Evolutionary conservation across 805 yeast genomes (phyloP).

Genomic region (Myxozyma neotropica): DNA sequence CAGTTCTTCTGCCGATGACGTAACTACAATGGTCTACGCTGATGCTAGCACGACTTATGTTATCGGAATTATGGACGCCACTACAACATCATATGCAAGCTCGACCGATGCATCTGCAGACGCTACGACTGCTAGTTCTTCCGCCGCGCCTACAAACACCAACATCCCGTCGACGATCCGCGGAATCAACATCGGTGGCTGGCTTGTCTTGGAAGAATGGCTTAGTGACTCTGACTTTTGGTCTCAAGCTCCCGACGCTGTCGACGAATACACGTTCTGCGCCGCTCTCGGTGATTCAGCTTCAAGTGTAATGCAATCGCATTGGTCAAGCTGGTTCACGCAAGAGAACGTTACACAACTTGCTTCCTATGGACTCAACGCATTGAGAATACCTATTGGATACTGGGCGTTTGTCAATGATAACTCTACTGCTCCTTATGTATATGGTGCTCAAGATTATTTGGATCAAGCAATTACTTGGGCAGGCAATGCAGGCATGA

Average conservation of each 20-base stretch:
- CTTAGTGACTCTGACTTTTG: constrained; percentile 56
- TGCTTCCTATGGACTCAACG: constrained; percentile 64
- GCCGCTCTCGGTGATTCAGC: constrained; percentile 66
- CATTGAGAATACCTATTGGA: constrained; percentile 90
- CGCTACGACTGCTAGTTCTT: background rate
- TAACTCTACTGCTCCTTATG: constrained; percentile 72
- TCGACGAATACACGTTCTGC: constrained; percentile 78
- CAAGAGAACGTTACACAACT: constrained; percentile 69
- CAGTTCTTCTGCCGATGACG: background rate
- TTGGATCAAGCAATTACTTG: constrained; percentile 77
- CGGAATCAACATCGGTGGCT: constrained; percentile 78
- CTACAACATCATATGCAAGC: constrained; percentile 1
- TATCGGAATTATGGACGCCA: constrained; percentile 9
- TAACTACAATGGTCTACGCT: constrained; percentile 6
- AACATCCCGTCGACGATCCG: constrained; percentile 18
- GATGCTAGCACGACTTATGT: constrained; percentile 3
- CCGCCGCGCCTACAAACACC: background rate
- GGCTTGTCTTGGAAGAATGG: constrained; percentile 72
- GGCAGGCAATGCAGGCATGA: constrained; percentile 63
- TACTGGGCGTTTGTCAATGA: constrained; percentile 75
- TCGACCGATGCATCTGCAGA: background rate
- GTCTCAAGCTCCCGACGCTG: constrained; percentile 66
- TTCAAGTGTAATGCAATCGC: constrained; percentile 53
- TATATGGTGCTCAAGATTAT: constrained; percentile 74
- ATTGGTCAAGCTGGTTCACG: constrained; percentile 78